Conservation (phyloP, 805 yeast genomes). For the Yamadazyma olivae region DNA sequence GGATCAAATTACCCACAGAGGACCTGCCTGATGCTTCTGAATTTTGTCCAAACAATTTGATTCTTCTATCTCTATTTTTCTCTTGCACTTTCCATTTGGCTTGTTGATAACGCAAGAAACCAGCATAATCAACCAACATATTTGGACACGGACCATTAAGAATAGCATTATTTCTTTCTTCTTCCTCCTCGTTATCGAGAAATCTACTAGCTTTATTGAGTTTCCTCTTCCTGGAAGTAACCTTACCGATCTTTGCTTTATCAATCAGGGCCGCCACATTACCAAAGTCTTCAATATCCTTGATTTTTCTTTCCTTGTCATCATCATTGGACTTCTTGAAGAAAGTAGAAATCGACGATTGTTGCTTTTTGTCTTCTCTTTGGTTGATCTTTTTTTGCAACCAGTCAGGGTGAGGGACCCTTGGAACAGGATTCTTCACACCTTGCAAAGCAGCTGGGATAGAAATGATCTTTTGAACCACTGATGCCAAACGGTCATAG, state of each 20-base stretch:
- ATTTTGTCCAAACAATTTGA: constrained; percentile 72
- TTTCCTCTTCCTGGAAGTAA: constrained; percentile 46
- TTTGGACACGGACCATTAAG: constrained; percentile 59
- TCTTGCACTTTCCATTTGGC: constrained; percentile 82
- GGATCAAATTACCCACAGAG: constrained; percentile 64
- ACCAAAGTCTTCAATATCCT: constrained; percentile 78
- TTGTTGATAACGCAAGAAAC: constrained; percentile 72
- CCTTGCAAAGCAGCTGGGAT: constrained; percentile 96
- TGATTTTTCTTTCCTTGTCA: constrained; percentile 37
- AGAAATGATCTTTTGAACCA: constrained; percentile 89
- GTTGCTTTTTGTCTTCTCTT: constrained; percentile 68
- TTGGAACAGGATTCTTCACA: constrained; percentile 86
- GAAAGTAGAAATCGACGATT: constrained; percentile 58
- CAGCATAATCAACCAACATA: constrained; percentile 62
- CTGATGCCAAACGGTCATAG: constrained; percentile 85
- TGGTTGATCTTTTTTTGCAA: constrained; percentile 58
- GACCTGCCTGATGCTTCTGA: constrained; percentile 52
- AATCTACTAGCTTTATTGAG: constrained; percentile 12
- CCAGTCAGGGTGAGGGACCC: constrained; percentile 96
- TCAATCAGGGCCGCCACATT: constrained; percentile 20
- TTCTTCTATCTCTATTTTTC: constrained; percentile 68
- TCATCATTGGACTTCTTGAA: constrained; percentile 40
- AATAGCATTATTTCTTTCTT: constrained; percentile 47
- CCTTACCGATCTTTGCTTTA: constrained; percentile 42
- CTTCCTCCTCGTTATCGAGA: constrained; percentile 37